Evolutionary conservation across 108 stramenopile genomes (phyloP).

Genomic region (Cyclostephanos tholiformis): DNA sequence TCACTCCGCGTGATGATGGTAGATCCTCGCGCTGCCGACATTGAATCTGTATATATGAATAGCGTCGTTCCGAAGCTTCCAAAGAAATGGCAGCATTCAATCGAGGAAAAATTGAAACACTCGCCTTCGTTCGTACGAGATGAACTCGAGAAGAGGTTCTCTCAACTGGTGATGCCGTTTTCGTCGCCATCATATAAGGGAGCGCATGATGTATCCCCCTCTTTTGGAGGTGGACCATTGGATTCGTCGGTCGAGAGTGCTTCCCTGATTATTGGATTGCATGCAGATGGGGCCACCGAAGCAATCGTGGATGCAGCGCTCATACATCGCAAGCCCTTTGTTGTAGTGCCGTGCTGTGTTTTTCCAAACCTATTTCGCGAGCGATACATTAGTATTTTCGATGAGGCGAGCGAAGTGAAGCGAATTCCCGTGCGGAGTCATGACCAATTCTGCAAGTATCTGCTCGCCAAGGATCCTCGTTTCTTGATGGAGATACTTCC

Average conservation of each 20-base stretch:
- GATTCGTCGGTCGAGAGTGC: constrained; percentile 36
- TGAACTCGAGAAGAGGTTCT: constrained; percentile 51
- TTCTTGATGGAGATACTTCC: constrained; percentile 39
- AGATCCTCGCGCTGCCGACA: constrained; percentile 76
- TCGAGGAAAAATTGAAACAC: constrained; percentile 41
- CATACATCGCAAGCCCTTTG: constrained; percentile 75
- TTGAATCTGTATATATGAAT: constrained; percentile 62
- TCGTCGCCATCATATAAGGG: neutral
- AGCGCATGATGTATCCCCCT: neutral
- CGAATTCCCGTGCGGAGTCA: constrained; percentile 70
- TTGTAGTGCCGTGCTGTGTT: constrained; percentile 88
- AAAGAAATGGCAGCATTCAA: constrained; percentile 77
- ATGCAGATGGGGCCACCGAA: constrained; percentile 89
- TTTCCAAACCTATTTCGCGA: constrained; percentile 73
- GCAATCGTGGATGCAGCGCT: constrained; percentile 83
- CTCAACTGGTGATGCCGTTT: constrained; percentile 68
- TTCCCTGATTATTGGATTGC: constrained; percentile 77
- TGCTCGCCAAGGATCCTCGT: constrained; percentile 45
- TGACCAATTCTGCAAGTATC: constrained; percentile 81
- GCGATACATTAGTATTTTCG: constrained; percentile 35
- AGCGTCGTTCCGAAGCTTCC: constrained; percentile 80
- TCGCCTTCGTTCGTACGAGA: constrained; percentile 54
- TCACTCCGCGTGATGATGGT: constrained; percentile 69
- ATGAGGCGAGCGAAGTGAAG: constrained; percentile 15
- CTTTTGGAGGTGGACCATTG: neutral